Evolutionary conservation across 345 rosid genomes (phyloP), one percentile per base, ranked within the genome.

Genomic region (Mallotus nudiflorus): DNA sequence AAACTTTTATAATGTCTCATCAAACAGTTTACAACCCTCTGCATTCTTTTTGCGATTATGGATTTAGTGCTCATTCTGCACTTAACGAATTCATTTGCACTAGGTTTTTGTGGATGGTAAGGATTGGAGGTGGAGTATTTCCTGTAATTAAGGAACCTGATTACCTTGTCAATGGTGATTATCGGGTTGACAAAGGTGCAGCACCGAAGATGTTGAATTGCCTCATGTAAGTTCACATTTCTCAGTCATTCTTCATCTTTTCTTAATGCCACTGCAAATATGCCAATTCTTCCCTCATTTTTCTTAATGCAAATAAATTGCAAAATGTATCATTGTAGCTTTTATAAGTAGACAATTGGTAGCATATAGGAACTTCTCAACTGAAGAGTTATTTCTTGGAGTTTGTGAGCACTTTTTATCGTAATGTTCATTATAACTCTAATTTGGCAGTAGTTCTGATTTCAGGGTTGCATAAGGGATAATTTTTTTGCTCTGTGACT

Each of bases 41-140:
- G 11, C 13, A 33, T 7, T 14, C 10, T 45, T 57, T 49, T 45
- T 13, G 14, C 10, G 1, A 37, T 52, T 29, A 12, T 60, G 55
- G 51, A 5, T 29, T 33, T 1, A 14, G 29, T 61, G 35, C 20
- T 69, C n/a, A 20, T 50, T 45, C 12, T 63, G 22, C 71, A 27
- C 45, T 54, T 62, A 78, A 31, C 54, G 20, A 29, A 50, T 62
- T 75, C 62, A 18, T 62, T 35, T 73, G 76, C 44, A 53, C 72
- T 77, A 95, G 99, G 83, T 95, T 95, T 81, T 78, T 95, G 85
- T 95, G 99, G 99, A 95, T 95, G 99, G 99, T 95, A 79, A 90
- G 99, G 79, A 95, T 95, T 80, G 99, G 99, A 77, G 99, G 99
- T 10, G 98, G 99, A 69, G 97, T 95, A 44, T 95, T 83, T 79